phyloP scores from a whole-genome alignment of 495 filamentous ascomycete species.

The Penicillium pancosmium region DNA sequence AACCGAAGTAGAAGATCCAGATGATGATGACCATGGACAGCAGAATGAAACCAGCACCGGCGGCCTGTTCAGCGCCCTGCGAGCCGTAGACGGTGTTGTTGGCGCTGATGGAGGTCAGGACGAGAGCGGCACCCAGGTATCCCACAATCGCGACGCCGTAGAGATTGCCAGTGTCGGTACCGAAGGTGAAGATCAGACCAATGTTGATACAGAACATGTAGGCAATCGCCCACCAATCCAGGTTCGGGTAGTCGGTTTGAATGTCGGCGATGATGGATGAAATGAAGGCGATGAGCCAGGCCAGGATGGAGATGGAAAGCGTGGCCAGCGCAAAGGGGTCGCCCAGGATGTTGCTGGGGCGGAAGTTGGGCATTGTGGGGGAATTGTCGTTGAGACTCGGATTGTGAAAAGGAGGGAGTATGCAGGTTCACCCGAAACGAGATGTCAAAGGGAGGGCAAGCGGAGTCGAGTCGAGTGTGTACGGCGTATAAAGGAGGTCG shows the following conservation, averaged over 20 bases:
- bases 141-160: conserved; percentile 93
- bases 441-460: conserved; percentile 3
- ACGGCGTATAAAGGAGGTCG: background rate
- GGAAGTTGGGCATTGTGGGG: conserved; percentile 60
- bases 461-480: conserved; percentile 3
- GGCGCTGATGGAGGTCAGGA: conserved; percentile 80
- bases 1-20: conserved; percentile 99
- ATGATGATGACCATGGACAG: conserved; percentile 92
- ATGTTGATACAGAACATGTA: conserved; percentile 83
- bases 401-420: conserved; percentile 54
- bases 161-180: conserved; percentile 76
- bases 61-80: conserved; percentile 75
- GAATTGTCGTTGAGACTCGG: background rate
- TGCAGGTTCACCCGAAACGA: conserved; percentile 2
- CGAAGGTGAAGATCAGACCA: conserved; percentile 78
- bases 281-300: conserved; percentile 92
- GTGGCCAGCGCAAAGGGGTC: conserved; percentile 97
- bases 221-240: conserved; percentile 85
- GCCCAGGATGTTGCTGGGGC: conserved; percentile 85
- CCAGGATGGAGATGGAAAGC: conserved; percentile 84
- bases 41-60: conserved; percentile 92
- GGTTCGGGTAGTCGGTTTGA: conserved; percentile 67
- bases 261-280: conserved; percentile 77
- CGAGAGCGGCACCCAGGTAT: conserved; percentile 78
- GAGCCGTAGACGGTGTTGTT: conserved; percentile 77